Percentiles rank a stretch among this genome's conserved stretches.
phyloP scores from a whole-genome alignment of 345 rosid genomes.

The Salix caprea region DNA sequence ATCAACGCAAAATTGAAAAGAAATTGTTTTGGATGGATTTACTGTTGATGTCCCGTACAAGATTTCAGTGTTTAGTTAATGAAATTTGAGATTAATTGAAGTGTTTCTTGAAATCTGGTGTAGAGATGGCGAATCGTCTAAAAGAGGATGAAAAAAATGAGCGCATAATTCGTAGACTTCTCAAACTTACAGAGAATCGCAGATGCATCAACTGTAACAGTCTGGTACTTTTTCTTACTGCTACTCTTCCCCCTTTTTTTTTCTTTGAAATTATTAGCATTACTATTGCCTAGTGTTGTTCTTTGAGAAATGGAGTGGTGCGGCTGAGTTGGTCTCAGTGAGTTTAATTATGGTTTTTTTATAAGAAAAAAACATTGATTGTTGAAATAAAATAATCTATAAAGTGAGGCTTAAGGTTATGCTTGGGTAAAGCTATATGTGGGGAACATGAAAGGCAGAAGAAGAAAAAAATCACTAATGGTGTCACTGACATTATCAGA shows the following conservation, averaged over 20 bases:
- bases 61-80: not conserved
- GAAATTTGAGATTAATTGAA: not conserved
- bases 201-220: constrained; percentile 92
- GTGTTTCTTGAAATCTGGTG: not conserved
- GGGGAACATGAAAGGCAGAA: not conserved
- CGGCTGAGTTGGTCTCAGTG: not conserved
- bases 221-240: constrained; percentile 44
- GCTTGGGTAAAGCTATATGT: not conserved
- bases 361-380: not conserved
- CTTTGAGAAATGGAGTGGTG: too few species aligned
- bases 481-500: too few species aligned
- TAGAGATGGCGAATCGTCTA: constrained; percentile 55
- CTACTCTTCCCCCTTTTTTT: constrained; percentile 3
- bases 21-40: not conserved
- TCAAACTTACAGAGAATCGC: constrained; percentile 79
- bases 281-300: too few species aligned
- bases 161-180: constrained; percentile 72
- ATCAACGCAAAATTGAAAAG: not conserved
- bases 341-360: constrained; percentile 3
- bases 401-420: not conserved
- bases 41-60: not conserved
- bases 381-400: not conserved
- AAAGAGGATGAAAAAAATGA: constrained; percentile 94
- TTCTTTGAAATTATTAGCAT: not conserved
- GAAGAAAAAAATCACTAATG: not conserved